Evolutionary conservation across 108 stramenopile genomes (phyloP).

Genomic region (Nannochloropsis gaditana): DNA sequence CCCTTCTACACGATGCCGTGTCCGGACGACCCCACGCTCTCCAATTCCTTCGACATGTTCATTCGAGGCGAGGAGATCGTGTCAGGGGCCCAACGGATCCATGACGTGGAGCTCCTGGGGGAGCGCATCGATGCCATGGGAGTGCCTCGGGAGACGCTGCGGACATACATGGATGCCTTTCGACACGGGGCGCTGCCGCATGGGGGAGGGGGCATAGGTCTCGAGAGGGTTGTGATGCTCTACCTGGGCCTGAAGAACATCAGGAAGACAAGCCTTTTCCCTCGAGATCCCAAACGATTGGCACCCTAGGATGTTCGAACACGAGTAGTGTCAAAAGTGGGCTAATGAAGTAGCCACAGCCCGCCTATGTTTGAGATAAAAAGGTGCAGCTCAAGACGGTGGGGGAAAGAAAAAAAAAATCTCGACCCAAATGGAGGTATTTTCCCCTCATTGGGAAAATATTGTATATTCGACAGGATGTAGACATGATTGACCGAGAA

Average conservation of each 20-base stretch:
- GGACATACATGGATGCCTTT: constrained; percentile 89
- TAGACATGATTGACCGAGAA: too few species aligned
- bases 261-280: constrained; percentile 93
- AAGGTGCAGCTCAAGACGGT: background rate
- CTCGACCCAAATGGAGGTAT: too few species aligned
- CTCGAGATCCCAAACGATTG: constrained; percentile 91
- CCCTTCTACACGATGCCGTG: constrained; percentile 99
- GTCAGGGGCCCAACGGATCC: constrained; percentile 97
- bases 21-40: constrained; percentile 59
- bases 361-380: background rate
- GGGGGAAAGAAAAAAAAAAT: background rate
- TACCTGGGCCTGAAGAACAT: constrained; percentile 94
- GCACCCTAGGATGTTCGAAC: constrained; percentile 64
- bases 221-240: constrained; percentile 99
- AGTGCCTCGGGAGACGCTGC: constrained; percentile 76
- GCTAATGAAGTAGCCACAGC: too few species aligned
- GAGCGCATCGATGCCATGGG: background rate
- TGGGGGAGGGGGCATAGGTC: constrained; percentile 95
- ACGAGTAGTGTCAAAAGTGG: background rate
- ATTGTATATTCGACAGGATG: too few species aligned
- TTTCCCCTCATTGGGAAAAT: too few species aligned
- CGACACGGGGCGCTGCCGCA: constrained; percentile 91
- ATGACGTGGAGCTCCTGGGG: constrained; percentile 78
- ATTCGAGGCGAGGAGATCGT: constrained; percentile 99
- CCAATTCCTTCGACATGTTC: constrained; percentile 95